Evolutionary conservation across 345 rosid species (phyloP).

Genomic region (Eutrema japonicum): DNA sequence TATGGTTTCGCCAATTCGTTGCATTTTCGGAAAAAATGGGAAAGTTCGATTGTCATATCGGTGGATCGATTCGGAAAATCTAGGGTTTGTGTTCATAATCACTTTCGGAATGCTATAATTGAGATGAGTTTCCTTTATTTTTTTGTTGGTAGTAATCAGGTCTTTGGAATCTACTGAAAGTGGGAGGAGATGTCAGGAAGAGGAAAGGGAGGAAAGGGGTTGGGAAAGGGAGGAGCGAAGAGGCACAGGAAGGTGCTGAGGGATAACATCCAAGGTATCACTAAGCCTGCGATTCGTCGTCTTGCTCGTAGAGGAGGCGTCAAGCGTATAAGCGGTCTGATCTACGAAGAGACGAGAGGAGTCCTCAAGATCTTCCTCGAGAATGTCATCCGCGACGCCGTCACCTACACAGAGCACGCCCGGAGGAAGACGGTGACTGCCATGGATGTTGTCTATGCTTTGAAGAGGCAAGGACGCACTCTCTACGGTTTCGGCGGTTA

Average conservation of each 20-base stretch:
- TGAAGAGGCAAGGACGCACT: constrained; percentile 64
- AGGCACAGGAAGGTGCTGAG: constrained; percentile 16
- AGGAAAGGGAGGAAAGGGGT: constrained; percentile 14
- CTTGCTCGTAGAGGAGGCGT: neutral
- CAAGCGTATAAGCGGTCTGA: neutral
- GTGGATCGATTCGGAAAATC: neutral
- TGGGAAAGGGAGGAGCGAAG: constrained; percentile 17
- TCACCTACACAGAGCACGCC: constrained; percentile 12
- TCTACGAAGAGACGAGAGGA: constrained; percentile 11
- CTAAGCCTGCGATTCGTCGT: constrained; percentile 10
- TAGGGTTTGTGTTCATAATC: neutral
- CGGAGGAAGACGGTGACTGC: constrained; percentile 1
- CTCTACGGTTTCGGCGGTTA: constrained; percentile 61
- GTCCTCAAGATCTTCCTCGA: constrained; percentile 18
- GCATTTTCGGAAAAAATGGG: neutral
- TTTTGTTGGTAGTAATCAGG: neutral
- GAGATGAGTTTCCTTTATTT: neutral
- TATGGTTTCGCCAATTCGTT: neutral
- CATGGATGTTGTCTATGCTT: constrained; percentile 43
- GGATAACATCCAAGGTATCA: constrained; percentile 10
- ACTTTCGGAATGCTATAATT: too few species aligned
- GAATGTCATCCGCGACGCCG: constrained; percentile 15
- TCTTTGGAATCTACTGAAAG: neutral
- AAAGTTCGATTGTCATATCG: neutral
- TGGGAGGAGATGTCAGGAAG: constrained; percentile 4